Percentiles rank a stretch among this genome's conserved stretches.
Evolutionary conservation across 1,284 basidiomycete genomes (phyloP).

Genomic region (Grifola frondosa): DNA sequence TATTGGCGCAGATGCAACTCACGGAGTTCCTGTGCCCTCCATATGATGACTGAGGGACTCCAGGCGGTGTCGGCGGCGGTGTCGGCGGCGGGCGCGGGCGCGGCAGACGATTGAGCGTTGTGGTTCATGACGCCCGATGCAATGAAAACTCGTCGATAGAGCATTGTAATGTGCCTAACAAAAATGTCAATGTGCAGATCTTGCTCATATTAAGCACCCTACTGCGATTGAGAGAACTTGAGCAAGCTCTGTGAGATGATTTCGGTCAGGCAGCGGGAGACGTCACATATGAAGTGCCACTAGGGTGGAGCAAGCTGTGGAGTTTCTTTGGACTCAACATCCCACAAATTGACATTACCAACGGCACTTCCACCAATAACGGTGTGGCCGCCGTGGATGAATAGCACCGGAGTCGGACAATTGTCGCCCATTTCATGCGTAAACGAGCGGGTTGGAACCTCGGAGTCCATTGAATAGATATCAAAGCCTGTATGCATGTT

Average conservation of each 20-base stretch:
- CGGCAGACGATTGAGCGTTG: not conserved
- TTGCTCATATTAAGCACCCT: too few species aligned
- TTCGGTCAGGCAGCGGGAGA: not conserved
- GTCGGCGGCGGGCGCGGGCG: too few species aligned
- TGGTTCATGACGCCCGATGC: conserved; percentile 2
- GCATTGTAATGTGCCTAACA: conserved; percentile 7
- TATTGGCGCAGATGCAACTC: too few species aligned
- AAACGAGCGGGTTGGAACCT: not conserved
- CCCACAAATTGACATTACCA: not conserved
- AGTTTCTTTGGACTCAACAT: not conserved
- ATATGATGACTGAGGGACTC: too few species aligned
- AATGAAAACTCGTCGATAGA: not conserved
- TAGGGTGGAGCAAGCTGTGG: not conserved
- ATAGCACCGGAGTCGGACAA: conserved; percentile 3
- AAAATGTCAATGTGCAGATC: too few species aligned
- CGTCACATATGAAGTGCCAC: not conserved
- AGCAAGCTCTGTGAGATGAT: not conserved
- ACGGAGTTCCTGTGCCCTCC: too few species aligned
- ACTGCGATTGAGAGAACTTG: conserved; percentile 1
- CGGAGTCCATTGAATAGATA: not conserved
- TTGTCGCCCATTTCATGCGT: not conserved
- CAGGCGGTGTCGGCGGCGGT: too few species aligned
- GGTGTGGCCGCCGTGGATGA: conserved; percentile 7
- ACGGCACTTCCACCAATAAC: conserved; percentile 1
- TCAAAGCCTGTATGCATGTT: not conserved